Percentiles rank a stretch among this genome's conserved stretches.
Evolutionary conservation across 2,329 filamentous ascomycete species (phyloP).

Genomic region (Ciborinia camelliae): DNA sequence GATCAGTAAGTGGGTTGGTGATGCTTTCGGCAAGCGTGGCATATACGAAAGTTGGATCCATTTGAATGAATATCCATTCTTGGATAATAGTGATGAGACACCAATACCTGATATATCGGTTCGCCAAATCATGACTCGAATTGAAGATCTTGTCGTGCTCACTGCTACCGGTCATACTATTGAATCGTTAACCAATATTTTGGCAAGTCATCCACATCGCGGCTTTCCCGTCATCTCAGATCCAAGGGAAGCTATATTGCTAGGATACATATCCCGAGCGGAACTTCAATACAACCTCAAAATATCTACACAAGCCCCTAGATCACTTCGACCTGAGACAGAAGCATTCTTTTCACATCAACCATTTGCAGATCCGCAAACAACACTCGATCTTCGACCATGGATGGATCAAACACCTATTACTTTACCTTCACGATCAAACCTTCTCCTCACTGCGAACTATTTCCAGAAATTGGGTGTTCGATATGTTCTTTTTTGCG

Average conservation of each 20-base stretch:
- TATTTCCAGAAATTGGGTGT: slow-evolving; percentile 96
- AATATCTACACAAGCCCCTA: slow-evolving; percentile 53
- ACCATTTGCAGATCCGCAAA: slow-evolving; percentile 71
- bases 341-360: slow-evolving; percentile 84
- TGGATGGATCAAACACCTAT: slow-evolving; percentile 99
- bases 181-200: slow-evolving; percentile 64
- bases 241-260: slow-evolving; percentile 69
- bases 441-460: slow-evolving; percentile 77
- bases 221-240: slow-evolving; percentile 90
- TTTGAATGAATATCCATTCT: slow-evolving; percentile 90
- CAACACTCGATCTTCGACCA: slow-evolving; percentile 81
- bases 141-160: slow-evolving; percentile 86
- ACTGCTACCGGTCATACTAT: slow-evolving; percentile 87
- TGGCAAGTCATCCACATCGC: slow-evolving; percentile 73
- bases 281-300: slow-evolving; percentile 81
- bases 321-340: slow-evolving; percentile 63
- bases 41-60: slow-evolving; percentile 99
- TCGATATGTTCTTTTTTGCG: slow-evolving; percentile 82
- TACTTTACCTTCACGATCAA: slow-evolving; percentile 73
- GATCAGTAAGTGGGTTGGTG: slow-evolving; percentile 97
- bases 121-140: slow-evolving; percentile 85
- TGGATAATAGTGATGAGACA: slow-evolving; percentile 83
- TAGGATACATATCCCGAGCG: slow-evolving; percentile 91
- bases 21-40: slow-evolving; percentile 85
- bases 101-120: slow-evolving; percentile 79